A percentile compares a stretch with the other conserved stretches of the same genome.
Evolutionary conservation across 148 eudicot genomes (phyloP).

Genomic region (Nepenthes mirabilis): DNA sequence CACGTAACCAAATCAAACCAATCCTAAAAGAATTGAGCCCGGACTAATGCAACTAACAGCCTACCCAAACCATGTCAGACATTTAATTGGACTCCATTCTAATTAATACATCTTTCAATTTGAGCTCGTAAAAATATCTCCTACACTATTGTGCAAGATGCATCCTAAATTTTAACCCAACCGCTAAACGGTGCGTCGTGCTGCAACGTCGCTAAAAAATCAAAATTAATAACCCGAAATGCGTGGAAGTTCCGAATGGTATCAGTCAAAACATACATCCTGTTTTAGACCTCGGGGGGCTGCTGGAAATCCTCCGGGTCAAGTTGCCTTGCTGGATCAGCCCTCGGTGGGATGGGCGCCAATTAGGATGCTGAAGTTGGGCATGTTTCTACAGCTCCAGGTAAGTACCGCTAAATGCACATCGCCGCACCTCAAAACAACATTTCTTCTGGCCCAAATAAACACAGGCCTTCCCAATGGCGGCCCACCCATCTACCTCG

Average conservation of each 20-base stretch:
- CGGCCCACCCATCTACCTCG: slow-evolving; percentile 76
- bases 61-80: too few relatives aligned
- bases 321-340: slow-evolving; percentile 81
- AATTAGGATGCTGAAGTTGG: slow-evolving; percentile 66
- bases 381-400: slow-evolving; percentile 81
- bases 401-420: slow-evolving; percentile 56
- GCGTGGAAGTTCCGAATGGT: slow-evolving; percentile 91
- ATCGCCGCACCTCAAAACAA: slow-evolving; percentile 58
- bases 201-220: too few relatives aligned
- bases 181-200: too few relatives aligned
- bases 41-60: too few relatives aligned
- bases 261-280: slow-evolving; percentile 89
- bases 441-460: slow-evolving; percentile 59
- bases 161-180: too few relatives aligned
- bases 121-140: too few relatives aligned
- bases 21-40: too few relatives aligned
- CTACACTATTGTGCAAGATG: too few relatives aligned
- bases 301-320: slow-evolving; percentile 98
- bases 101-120: too few relatives aligned
- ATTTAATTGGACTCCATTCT: too few relatives aligned
- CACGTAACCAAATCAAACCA: too few relatives aligned
- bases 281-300: slow-evolving; percentile 88
- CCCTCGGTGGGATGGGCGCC: slow-evolving; percentile 73
- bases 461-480: slow-evolving; percentile 40
- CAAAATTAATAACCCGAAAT: slow-evolving; percentile 1